Percentiles rank a stretch among this genome's conserved stretches.
Evolutionary conservation across 1,139 yeast genomes (phyloP).

Genomic region (Saccharomyces hybrid): DNA sequence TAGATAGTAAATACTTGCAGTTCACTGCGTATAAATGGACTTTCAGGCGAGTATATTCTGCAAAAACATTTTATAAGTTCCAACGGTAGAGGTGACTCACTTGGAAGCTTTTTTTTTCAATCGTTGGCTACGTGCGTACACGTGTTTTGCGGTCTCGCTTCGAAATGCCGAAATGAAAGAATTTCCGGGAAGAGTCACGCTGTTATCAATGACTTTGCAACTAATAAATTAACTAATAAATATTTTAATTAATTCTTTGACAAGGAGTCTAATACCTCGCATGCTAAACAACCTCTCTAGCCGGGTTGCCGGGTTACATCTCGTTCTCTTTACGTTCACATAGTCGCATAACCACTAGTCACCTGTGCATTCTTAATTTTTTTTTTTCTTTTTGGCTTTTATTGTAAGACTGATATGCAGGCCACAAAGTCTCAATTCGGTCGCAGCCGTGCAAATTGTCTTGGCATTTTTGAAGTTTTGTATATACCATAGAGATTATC

Average conservation of each 20-base stretch:
- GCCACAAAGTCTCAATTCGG: neutral
- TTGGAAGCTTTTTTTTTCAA: neutral
- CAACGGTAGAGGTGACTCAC: neutral
- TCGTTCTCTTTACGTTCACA: neutral
- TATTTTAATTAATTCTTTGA: neutral
- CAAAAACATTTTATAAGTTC: neutral
- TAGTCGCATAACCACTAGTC: no score
- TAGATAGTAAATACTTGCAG: neutral
- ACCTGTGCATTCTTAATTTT: no score
- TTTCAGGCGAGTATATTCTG: neutral
- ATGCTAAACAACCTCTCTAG: neutral
- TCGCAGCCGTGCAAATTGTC: neutral
- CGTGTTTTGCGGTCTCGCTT: neutral
- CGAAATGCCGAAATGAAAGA: neutral
- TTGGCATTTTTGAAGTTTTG: neutral
- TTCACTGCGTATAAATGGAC: neutral
- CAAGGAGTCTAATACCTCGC: neutral
- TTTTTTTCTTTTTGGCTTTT: neutral
- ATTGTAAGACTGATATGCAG: neutral
- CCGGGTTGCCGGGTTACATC: neutral
- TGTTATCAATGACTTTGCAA: neutral
- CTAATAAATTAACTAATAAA: neutral
- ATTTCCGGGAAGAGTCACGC: neutral
- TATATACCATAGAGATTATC: neutral
- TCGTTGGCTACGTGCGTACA: neutral